Evolutionary conservation across 83 land plant species (phyloP), one percentile per base, ranked within the genome.

Genomic region (Thuja plicata): DNA sequence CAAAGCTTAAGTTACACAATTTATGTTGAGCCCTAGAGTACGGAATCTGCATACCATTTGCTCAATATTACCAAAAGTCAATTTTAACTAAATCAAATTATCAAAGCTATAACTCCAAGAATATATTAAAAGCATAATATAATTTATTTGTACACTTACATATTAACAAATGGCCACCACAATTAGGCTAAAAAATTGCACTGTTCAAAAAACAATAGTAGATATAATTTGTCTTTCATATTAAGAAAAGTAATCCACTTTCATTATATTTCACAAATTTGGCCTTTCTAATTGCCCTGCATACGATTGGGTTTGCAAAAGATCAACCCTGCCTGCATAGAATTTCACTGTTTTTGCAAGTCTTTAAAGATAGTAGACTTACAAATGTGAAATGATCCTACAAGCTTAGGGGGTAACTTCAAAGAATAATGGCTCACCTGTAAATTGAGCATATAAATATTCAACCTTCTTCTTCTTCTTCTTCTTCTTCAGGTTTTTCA

Each of bases 401-500:
- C 78, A 74, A 74, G 78, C 4, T 34, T 12, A 74, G 17, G 78
- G 32, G 34, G 78, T 74, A n/a, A 74, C 16, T 74, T 74, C 78
- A 74, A 74, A 74, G 37, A 74, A 74, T 32, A 30, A 34, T 34
- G 4, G 12, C 78, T 74, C 17, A 74, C 78, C 37, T 34, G 38
- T 32, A 35, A 30, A 13, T 34, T 12, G 78, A 74, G 38, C 78
- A 74, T 74, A 74, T 74, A 34, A 74, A 32, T 35, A 74, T 34
- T 74, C 78, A 74, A 10, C 78, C 78, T 32, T 74, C 78, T 34
- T 74, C 78, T 32, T 74, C 78, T 32, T 74, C 78, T 34, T 74
- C 78, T 32, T 74, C 78, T 34, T 74, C 78, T 34, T 74, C 78
- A 34, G 78, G 13, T 74, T 74, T 74, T 74, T 74, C 78, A 74